phyloP scores from a whole-genome alignment of 1,284 basidiomycete species.

The Coniferiporia sulphurascens region DNA sequence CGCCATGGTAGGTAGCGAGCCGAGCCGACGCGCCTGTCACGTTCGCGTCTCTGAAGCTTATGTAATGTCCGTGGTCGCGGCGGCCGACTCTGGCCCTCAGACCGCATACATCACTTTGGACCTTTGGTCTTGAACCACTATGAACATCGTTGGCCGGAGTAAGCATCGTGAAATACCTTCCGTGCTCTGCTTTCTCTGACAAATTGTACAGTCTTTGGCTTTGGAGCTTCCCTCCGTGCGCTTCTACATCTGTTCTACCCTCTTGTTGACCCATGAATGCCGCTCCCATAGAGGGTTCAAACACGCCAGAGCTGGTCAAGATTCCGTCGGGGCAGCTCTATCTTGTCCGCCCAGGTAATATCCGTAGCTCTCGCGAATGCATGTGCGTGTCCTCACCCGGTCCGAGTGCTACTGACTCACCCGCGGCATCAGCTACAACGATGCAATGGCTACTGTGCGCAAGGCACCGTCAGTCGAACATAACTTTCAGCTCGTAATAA shows the following conservation, averaged over 20 bases:
- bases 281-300: constrained; percentile 63
- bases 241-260: constrained; percentile 23
- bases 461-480: constrained; percentile 78
- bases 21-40: too few relatives aligned
- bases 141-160: constrained; percentile 84
- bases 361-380: constrained; percentile 93
- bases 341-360: constrained; percentile 85
- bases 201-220: constrained; percentile 71
- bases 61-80: neutral
- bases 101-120: neutral
- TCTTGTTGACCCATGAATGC: constrained; percentile 1
- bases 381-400: constrained; percentile 63
- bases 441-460: constrained; percentile 92
- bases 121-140: constrained; percentile 31
- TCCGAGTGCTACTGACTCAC: neutral
- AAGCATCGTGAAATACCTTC: constrained; percentile 33
- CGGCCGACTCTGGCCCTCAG: too few relatives aligned
- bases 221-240: constrained; percentile 67
- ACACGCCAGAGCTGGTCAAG: constrained; percentile 91
- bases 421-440: constrained; percentile 72
- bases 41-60: neutral
- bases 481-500: constrained; percentile 95
- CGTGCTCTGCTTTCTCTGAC: constrained; percentile 10
- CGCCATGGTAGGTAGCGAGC: neutral
- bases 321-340: constrained; percentile 91